These are phyloP conservation scores for Eimeria praecox DNA, from an alignment of 169 alveolate genomes.

Conservation along the genomic window DNA sequence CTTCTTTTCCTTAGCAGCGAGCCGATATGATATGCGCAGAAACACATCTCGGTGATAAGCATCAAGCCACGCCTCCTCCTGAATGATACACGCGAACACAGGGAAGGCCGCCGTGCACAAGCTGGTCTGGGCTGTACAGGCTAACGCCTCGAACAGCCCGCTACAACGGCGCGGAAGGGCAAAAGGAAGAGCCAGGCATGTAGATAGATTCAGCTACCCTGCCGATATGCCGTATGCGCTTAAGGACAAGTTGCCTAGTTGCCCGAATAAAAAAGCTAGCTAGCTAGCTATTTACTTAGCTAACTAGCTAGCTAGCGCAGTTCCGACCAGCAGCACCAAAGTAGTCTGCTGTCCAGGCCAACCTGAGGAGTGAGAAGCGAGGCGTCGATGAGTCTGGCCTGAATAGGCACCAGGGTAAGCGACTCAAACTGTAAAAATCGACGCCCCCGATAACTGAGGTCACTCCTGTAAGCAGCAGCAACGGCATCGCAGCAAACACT, in stretches of 20 bases:
- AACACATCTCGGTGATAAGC: conserved; percentile 79
- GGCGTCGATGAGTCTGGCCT: conserved; percentile 79
- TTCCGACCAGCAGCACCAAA: neutral
- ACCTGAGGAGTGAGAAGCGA: conserved; percentile 79
- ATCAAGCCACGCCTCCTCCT: conserved; percentile 81
- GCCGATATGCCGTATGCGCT: neutral
- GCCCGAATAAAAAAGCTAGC: conserved; percentile 4
- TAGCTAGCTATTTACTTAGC: too few relatives aligned
- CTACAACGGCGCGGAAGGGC: neutral
- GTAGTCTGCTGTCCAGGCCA: conserved; percentile 4
- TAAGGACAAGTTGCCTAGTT: neutral
- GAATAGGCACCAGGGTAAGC: conserved; percentile 85
- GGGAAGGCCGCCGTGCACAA: neutral
- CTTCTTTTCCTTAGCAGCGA: conserved; percentile 7
- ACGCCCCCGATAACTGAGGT: conserved; percentile 63
- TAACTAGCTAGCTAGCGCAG: neutral
- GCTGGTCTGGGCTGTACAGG: conserved; percentile 7
- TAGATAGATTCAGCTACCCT: neutral
- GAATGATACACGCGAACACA: neutral
- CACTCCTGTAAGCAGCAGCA: neutral
- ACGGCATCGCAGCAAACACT: neutral
- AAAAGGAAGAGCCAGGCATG: neutral
- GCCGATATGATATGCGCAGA: conserved; percentile 70
- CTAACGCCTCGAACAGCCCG: neutral
- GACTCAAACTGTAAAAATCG: conserved; percentile 81